A percentile compares a stretch with the other conserved stretches of the same genome.
These are phyloP conservation scores for Mangifera indica DNA, from an alignment of 345 rosid genomes.

Conservation along the genomic window DNA sequence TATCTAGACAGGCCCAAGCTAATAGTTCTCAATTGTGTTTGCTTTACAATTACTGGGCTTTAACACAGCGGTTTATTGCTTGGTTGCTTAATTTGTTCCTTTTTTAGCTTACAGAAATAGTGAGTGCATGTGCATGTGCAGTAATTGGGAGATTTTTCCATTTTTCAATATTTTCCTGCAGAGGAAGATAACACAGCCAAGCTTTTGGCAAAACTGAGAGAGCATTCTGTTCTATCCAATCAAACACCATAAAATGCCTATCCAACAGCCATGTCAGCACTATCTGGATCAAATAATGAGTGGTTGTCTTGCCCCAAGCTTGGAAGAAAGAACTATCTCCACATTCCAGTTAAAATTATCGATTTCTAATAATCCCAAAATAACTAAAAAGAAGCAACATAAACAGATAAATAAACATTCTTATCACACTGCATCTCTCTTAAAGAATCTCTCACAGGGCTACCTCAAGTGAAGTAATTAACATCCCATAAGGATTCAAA, in stretches of 20 bases:
- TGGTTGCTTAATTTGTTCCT: too few relatives aligned
- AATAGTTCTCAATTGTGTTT: too few relatives aligned
- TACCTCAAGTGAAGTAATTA: neutral
- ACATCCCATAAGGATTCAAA: slow-evolving; percentile 16
- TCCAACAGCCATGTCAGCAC: slow-evolving; percentile 63
- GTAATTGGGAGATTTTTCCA: neutral
- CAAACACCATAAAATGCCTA: slow-evolving; percentile 41
- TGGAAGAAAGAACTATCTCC: slow-evolving; percentile 38
- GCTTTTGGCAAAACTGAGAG: slow-evolving; percentile 4
- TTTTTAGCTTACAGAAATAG: too few relatives aligned
- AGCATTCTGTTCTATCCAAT: slow-evolving; percentile 29
- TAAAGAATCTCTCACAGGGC: slow-evolving; percentile 16
- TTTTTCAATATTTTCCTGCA: neutral
- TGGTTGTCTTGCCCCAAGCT: slow-evolving; percentile 34
- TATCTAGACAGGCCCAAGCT: too few relatives aligned
- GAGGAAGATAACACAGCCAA: slow-evolving; percentile 8
- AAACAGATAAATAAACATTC: slow-evolving; percentile 6
- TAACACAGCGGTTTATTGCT: too few relatives aligned
- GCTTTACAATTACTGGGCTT: too few relatives aligned
- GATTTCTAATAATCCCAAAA: slow-evolving; percentile 17
- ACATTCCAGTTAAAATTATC: slow-evolving; percentile 18
- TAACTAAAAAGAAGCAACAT: neutral
- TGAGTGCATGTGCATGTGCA: too few relatives aligned
- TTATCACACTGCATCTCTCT: slow-evolving; percentile 11
- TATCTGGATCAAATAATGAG: slow-evolving; percentile 60